Evolutionary conservation across 2,329 filamentous ascomycete genomes (phyloP), one percentile per base, ranked within the genome.

Genomic region (Drechslera avenae): DNA sequence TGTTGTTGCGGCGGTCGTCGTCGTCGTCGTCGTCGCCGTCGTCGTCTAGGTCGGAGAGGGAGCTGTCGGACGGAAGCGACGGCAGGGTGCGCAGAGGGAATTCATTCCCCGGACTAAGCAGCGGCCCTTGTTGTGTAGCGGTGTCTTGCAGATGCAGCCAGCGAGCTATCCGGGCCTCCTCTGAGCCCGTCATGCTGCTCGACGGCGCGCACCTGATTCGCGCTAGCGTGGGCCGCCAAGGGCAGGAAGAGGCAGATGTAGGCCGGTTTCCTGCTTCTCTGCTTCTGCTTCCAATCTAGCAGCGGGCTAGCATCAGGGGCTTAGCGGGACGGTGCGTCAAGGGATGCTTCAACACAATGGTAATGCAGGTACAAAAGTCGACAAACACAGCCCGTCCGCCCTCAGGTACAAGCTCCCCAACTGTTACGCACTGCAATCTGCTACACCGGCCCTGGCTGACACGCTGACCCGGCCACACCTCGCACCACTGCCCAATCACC

Each of bases 21-120:
- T 28, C 26, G 26, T 9, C 26, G 35, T 51, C 52, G 59, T 55
- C 58, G 35, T 51, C 52, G 59, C 54, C 58, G 56, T 60, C 60
- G 55, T 55, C 58, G 50, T 47, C 55, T 34, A 57, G 14, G 56
- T 66, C 64, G 32, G 64, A 65, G 53, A 59, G 45, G 46, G 63
- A 64, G 43, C 63, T 63, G 43, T 60, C 47, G 12, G 68, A 71
- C 34, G 69, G 69, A 13, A 69, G 68, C 17, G 65, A 71, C 34
- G 68, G 68, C 39, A 73, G 41, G 14, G 71, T 73, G 16, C 62
- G 59, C 21, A 73, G 61, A 39, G 71, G 69, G 39, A 73, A 73
- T 39, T 66, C 71, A 68, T 73, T 69, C 44, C 69, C 68, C 28
- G 70, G 69, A 50, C 70, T 70, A 54, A 61, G 62, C 36, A 57